Percentiles rank a stretch among this genome's conserved stretches.
Conservation (phyloP, 2,329 filamentous ascomycete genomes). For the Ascochyta viciae-villosae region DNA sequence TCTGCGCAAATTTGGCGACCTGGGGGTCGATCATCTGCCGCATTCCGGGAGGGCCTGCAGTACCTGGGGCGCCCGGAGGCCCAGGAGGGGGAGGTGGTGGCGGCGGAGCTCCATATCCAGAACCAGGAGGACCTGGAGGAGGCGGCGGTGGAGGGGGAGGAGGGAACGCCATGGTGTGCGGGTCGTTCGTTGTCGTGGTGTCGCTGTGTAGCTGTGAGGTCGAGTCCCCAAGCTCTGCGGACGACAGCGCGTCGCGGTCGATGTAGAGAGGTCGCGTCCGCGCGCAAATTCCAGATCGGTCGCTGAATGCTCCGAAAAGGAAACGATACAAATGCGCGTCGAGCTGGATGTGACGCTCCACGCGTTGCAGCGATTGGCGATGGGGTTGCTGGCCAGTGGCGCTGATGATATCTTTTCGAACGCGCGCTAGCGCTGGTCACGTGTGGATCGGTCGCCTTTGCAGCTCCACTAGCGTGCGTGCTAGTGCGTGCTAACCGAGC, state of each 20-base stretch:
- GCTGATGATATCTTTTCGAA: slow-evolving; percentile 36
- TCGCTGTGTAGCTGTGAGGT: slow-evolving; percentile 30
- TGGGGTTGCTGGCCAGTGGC: slow-evolving; percentile 30
- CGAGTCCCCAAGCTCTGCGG: slow-evolving; percentile 35
- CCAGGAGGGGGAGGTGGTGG: slow-evolving; percentile 67
- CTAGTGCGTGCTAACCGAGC: slow-evolving; percentile 20
- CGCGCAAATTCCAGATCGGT: slow-evolving; percentile 22
- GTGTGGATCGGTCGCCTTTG: neutral
- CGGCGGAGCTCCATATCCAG: slow-evolving; percentile 44
- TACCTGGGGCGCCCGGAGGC: slow-evolving; percentile 59
- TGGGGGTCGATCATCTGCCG: slow-evolving; percentile 81
- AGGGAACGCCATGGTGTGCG: slow-evolving; percentile 34
- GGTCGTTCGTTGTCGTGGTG: slow-evolving; percentile 5
- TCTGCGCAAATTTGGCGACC: slow-evolving; percentile 93
- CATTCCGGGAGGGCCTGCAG: slow-evolving; percentile 67
- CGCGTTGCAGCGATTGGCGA: slow-evolving; percentile 41
- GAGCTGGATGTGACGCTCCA: slow-evolving; percentile 29
- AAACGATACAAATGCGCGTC: slow-evolving; percentile 27
- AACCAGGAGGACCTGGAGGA: slow-evolving; percentile 36
- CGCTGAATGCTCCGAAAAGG: slow-evolving; percentile 18
- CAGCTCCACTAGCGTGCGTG: neutral
- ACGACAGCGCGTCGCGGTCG: slow-evolving; percentile 31
- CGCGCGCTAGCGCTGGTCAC: slow-evolving; percentile 15
- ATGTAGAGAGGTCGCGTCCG: slow-evolving; percentile 33
- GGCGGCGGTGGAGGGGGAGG: slow-evolving; percentile 55